These are phyloP conservation scores for Apiospora malaysiana DNA, from an alignment of 2,329 filamentous ascomycete species.

Conservation along the genomic window DNA sequence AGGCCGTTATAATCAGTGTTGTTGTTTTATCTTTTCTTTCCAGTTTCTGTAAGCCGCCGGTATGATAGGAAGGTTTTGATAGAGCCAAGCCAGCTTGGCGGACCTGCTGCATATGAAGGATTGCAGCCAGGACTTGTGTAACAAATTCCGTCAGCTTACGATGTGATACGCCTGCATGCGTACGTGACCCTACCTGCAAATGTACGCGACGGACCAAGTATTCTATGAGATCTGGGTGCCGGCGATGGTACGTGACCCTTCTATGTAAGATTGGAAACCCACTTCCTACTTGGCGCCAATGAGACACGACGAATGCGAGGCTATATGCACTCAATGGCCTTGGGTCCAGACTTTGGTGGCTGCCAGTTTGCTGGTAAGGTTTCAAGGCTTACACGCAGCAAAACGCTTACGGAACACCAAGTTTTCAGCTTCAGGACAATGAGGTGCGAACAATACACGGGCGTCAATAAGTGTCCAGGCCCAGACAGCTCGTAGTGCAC, in stretches of 20 bases:
- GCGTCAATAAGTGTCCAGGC: neutral
- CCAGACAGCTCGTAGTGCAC: neutral
- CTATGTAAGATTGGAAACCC: neutral
- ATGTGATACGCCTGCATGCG: constrained; percentile 1
- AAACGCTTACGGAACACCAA: too few species aligned
- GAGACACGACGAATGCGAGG: neutral
- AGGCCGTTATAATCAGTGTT: neutral
- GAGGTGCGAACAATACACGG: neutral
- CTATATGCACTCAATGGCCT: neutral
- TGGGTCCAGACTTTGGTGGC: neutral
- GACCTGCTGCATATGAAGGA: constrained; percentile 1
- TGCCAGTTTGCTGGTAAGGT: neutral
- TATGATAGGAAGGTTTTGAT: neutral
- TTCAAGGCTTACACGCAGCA: neutral
- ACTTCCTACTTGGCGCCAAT: neutral
- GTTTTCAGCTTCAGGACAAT: neutral
- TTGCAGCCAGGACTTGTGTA: neutral
- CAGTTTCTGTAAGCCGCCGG: neutral
- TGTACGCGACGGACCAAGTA: neutral
- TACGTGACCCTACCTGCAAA: neutral
- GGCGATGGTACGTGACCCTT: neutral
- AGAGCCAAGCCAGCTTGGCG: neutral
- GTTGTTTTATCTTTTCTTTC: too few species aligned
- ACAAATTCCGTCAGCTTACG: neutral
- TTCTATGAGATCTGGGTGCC: neutral